These are phyloP conservation scores for Aspergillus uvarum DNA, from an alignment of 2,329 filamentous ascomycete species.

Conservation along the genomic window DNA sequence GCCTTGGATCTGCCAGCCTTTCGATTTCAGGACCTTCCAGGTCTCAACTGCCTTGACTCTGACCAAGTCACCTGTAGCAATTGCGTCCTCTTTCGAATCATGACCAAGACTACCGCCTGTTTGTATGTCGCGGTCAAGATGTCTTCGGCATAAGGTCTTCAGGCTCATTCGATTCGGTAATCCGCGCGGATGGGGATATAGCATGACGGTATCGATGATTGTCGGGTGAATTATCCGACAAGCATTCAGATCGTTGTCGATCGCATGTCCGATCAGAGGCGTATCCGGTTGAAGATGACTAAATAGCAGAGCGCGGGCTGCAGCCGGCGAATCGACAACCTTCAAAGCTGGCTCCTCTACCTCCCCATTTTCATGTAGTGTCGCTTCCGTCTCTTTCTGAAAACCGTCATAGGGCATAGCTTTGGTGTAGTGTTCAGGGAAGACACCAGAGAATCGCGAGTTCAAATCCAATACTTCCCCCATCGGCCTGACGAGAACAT, in stretches of 20 bases:
- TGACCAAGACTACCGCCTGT: slow-evolving; percentile 67
- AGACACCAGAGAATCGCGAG: slow-evolving; percentile 86
- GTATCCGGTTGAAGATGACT: slow-evolving; percentile 72
- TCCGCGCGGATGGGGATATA: slow-evolving; percentile 76
- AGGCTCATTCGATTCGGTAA: slow-evolving; percentile 76
- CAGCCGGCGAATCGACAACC: slow-evolving; percentile 72
- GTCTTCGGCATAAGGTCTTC: slow-evolving; percentile 68
- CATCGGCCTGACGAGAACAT: slow-evolving; percentile 79
- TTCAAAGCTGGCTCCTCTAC: slow-evolving; percentile 53
- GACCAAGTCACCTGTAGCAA: slow-evolving; percentile 83
- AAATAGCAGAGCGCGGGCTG: slow-evolving; percentile 76
- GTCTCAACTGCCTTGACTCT: slow-evolving; percentile 66
- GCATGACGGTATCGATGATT: slow-evolving; percentile 79
- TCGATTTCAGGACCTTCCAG: slow-evolving; percentile 65
- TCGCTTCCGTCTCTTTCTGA: slow-evolving; percentile 20
- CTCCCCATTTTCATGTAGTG: slow-evolving; percentile 24
- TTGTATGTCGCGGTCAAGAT: slow-evolving; percentile 77
- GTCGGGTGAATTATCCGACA: slow-evolving; percentile 80
- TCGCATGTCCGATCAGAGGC: slow-evolving; percentile 84
- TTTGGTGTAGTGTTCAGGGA: slow-evolving; percentile 69
- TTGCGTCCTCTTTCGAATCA: slow-evolving; percentile 88
- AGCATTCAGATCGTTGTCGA: slow-evolving; percentile 93
- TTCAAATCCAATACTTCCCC: slow-evolving; percentile 89
- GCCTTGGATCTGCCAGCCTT: slow-evolving; percentile 65
- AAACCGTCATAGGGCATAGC: slow-evolving; percentile 59